These are phyloP conservation scores for Chalciporus piperatus DNA, from an alignment of 768 basidiomycete species.

Conservation along the genomic window DNA sequence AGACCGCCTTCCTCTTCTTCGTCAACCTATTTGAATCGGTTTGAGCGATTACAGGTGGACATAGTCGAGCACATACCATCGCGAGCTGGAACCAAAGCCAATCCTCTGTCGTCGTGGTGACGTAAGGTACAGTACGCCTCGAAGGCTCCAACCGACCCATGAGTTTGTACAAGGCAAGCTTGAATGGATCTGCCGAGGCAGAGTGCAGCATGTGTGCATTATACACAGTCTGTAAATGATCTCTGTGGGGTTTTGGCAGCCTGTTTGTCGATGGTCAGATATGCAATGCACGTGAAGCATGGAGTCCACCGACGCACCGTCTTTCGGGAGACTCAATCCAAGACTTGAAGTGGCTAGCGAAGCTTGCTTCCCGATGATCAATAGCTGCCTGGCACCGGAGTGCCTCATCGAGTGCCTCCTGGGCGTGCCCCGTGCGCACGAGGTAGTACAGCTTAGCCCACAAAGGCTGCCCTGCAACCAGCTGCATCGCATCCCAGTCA, in stretches of 20 bases:
- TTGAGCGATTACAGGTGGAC: background rate
- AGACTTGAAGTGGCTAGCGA: conserved; percentile 76
- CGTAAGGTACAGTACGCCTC: conserved; percentile 73
- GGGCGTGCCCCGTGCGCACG: conserved; percentile 76
- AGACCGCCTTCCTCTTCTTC: conserved; percentile 81
- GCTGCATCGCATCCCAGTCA: conserved; percentile 38
- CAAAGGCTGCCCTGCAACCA: conserved; percentile 81
- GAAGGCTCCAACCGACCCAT: conserved; percentile 89
- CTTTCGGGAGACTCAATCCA: conserved; percentile 83
- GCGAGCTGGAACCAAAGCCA: conserved; percentile 98
- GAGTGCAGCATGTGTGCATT: conserved; percentile 90
- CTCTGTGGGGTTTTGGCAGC: conserved; percentile 68
- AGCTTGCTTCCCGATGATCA: conserved; percentile 76
- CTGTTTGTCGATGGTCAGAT: conserved; percentile 33
- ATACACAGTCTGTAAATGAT: conserved; percentile 77
- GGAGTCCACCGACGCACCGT: conserved; percentile 43
- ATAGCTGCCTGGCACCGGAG: conserved; percentile 65
- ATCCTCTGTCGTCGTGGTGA: conserved; percentile 92
- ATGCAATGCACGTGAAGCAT: background rate
- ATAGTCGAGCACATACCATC: conserved; percentile 46
- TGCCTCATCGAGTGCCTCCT: conserved; percentile 80
- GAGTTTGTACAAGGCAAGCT: conserved; percentile 92
- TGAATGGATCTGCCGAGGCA: conserved; percentile 89
- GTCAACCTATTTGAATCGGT: conserved; percentile 50
- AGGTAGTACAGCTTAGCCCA: conserved; percentile 97